Evolutionary conservation across 1,284 basidiomycete genomes (phyloP).

Genomic region (Coniophora puteana): DNA sequence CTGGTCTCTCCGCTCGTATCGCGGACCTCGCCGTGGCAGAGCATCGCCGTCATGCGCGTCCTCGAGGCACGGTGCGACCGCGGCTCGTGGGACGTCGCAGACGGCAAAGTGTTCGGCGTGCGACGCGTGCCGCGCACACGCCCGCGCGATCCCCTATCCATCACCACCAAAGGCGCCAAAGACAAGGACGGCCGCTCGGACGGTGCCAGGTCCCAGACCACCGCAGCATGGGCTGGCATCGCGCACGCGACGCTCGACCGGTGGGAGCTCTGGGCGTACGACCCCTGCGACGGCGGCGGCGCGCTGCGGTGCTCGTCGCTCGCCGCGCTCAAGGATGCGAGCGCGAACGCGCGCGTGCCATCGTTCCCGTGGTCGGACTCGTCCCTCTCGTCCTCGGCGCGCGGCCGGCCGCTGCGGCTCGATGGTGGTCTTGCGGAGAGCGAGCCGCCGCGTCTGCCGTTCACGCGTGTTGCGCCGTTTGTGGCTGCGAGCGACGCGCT

Average conservation of each 20-base stretch:
- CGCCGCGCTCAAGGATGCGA: constrained; percentile 35
- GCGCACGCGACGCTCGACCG: constrained; percentile 62
- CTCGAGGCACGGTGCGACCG: constrained; percentile 62
- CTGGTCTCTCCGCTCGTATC: constrained; percentile 34
- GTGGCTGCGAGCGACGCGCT: constrained; percentile 41
- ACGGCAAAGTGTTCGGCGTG: constrained; percentile 57
- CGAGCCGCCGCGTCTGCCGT: constrained; percentile 59
- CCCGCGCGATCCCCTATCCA: too few relatives aligned
- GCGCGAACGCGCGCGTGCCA: constrained; percentile 13
- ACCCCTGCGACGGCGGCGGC: constrained; percentile 48
- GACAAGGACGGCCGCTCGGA: constrained; percentile 20
- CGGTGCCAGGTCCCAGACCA: constrained; percentile 13
- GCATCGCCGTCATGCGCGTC: constrained; percentile 49
- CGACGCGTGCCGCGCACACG: constrained; percentile 55
- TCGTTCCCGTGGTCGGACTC: constrained; percentile 21
- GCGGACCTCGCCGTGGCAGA: constrained; percentile 46
- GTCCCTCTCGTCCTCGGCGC: constrained; percentile 8
- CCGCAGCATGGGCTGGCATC: constrained; percentile 39
- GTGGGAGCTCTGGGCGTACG: constrained; percentile 79
- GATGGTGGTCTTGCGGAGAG: too few relatives aligned
- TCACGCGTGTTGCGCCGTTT: constrained; percentile 70
- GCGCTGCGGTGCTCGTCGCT: constrained; percentile 48
- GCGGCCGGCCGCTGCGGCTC: constrained; percentile 17
- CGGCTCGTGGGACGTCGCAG: constrained; percentile 67
- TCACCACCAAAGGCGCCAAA: too few relatives aligned